Evolutionary conservation across 2,329 filamentous ascomycete species (phyloP).

Genomic region (Fusarium paranaense): DNA sequence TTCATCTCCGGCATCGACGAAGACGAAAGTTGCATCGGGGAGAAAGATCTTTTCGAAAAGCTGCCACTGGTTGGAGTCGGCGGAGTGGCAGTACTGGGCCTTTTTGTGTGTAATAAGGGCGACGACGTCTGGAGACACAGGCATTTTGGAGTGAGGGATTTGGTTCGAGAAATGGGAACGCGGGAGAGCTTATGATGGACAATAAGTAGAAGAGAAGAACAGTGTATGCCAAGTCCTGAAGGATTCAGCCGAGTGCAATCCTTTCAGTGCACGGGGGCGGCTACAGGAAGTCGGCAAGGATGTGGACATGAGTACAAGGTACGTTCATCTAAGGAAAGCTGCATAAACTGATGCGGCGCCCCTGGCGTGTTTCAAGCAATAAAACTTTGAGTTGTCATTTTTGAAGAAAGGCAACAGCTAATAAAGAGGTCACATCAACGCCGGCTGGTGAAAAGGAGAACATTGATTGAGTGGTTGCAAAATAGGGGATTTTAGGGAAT

Average conservation of each 20-base stretch:
- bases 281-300: not conserved
- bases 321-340: no score
- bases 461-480: no score
- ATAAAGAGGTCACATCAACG: no score
- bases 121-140: not conserved
- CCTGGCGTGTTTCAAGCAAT: no score
- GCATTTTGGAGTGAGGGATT: not conserved
- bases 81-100: conserved; percentile 24
- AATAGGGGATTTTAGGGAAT: no score
- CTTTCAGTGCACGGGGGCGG: not conserved
- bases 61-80: conserved; percentile 25
- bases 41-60: conserved; percentile 21
- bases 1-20: not conserved
- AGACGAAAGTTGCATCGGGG: not conserved
- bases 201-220: not conserved
- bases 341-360: no score
- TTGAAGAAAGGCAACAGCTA: no score
- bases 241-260: not conserved
- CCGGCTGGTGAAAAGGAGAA: no score
- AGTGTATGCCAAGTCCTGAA: not conserved
- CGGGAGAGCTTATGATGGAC: no score
- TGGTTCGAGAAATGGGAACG: no score
- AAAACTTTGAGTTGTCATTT: no score
- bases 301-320: not conserved
- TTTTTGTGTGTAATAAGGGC: conserved; percentile 28